Percentiles rank a stretch among this genome's conserved stretches.
These are phyloP conservation scores for Trichosporon sp. DNA, from an alignment of 1,284 basidiomycete species.

Conservation along the genomic window DNA sequence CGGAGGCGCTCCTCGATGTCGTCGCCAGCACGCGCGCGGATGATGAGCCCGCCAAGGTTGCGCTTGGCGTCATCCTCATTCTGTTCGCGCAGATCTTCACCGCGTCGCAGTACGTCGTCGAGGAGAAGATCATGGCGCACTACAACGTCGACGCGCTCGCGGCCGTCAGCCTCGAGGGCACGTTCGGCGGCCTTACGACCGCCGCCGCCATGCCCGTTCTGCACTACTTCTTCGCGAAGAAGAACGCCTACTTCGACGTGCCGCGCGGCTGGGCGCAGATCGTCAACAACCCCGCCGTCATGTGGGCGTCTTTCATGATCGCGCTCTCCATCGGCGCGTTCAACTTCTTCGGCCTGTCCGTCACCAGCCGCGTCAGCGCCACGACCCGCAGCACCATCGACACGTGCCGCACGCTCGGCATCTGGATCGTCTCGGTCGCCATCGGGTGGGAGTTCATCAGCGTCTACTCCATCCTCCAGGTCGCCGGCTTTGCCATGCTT, in stretches of 20 bases:
- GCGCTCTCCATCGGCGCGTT: constrained; percentile 83
- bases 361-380: constrained; percentile 83
- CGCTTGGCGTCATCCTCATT: constrained; percentile 74
- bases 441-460: constrained; percentile 89
- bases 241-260: constrained; percentile 85
- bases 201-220: constrained; percentile 45
- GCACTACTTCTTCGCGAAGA: constrained; percentile 57
- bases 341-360: constrained; percentile 92
- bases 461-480: constrained; percentile 78
- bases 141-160: constrained; percentile 87
- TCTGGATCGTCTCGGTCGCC: constrained; percentile 66
- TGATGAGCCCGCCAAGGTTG: constrained; percentile 47
- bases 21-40: constrained; percentile 20
- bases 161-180: constrained; percentile 90
- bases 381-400: constrained; percentile 87
- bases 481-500: constrained; percentile 80
- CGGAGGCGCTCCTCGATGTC: background rate
- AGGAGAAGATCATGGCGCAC: constrained; percentile 85
- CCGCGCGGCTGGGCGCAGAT: constrained; percentile 86
- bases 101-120: constrained; percentile 60
- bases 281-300: constrained; percentile 69
- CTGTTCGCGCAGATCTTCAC: constrained; percentile 87
- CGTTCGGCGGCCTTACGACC: constrained; percentile 75
- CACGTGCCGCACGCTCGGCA: constrained; percentile 89
- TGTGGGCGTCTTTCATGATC: constrained; percentile 71